Base-by-base conservation (phyloP, 2,329 filamentous ascomycete genomes). In the Boeremia exigua region DNA sequence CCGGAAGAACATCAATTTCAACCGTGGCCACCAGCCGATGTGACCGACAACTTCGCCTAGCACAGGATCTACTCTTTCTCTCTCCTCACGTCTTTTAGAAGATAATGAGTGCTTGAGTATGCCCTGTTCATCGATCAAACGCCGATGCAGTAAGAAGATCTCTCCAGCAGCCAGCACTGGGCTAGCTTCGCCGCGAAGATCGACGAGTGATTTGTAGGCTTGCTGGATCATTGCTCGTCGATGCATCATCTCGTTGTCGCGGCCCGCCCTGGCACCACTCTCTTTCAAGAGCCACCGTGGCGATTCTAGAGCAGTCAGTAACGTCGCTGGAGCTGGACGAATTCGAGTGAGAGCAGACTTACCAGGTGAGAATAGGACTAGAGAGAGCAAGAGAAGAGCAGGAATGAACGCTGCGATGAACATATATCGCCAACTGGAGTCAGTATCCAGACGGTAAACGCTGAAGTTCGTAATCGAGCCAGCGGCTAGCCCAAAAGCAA, bases 361-460 rank as follows among this genome's bases (percentile, higher is more conserved):
- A 53, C 49, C 34, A 6, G 49, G 49, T 28, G 42, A 36, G 29
- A 47, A 53, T 1, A 47, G 43, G 17, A 53, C 32, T 4, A 52
- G 12, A 3, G 49, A 52, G 25, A 52, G 30, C 14, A 43, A 15
- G 5, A 30, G 27, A 3, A 43, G 5, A 30, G 39, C 39, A 11
- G 39, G 39, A 2, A 43, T 30, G 27, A 43, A 43, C 5, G 39
- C 39, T 15, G 39, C 10, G n/a, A 30, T 29, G 27, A 43, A 30
- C 39, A 30, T 30, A 12, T 30, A 30, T 19, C 39, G 25, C 39
- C 39, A 43, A 15, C 27, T 30, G 6, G 38, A 42, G 11, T 28
- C 7, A 11, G 12, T 15, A 76, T 70, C 6, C 72, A 73, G 15
- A 75, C n/a, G 14, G 70, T 58, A 11, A 76, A 43, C 39, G n/a